These are phyloP conservation scores for Lipomyces orientalis DNA, from an alignment of 805 yeast species.

Conservation along the genomic window DNA sequence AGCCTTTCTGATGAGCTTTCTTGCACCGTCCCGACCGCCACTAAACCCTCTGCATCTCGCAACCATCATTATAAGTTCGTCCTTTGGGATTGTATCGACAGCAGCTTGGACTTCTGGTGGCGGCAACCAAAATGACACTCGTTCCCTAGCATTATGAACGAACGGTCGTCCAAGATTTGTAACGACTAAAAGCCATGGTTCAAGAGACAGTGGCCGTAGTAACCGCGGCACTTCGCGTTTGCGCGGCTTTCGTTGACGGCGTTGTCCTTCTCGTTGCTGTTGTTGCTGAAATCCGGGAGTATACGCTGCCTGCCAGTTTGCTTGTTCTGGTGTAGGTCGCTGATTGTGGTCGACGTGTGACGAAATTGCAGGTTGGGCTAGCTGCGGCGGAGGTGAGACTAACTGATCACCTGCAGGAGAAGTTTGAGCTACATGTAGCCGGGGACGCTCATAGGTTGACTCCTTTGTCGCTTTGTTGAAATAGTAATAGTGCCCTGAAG, in stretches of 20 bases:
- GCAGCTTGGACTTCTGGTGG: conserved; percentile 43
- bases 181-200: conserved; percentile 53
- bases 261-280: conserved; percentile 1
- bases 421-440: neutral
- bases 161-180: conserved; percentile 52
- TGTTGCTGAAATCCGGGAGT: conserved; percentile 12
- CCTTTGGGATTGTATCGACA: conserved; percentile 44
- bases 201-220: conserved; percentile 22
- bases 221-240: conserved; percentile 28
- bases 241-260: conserved; percentile 11
- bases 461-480: conserved; percentile 48
- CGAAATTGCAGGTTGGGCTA: neutral
- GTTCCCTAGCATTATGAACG: conserved; percentile 46
- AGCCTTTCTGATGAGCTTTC: neutral
- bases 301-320: conserved; percentile 10
- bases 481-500: conserved; percentile 50
- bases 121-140: conserved; percentile 48
- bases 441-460: conserved; percentile 51
- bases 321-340: neutral
- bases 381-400: neutral
- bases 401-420: neutral
- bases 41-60: conserved; percentile 51
- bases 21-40: conserved; percentile 12
- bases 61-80: conserved; percentile 44
- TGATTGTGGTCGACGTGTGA: neutral